A percentile compares a stretch with the other conserved stretches of the same genome.
Evolutionary conservation across 371 early-diverging fungal genomes (phyloP).

Genomic region (Circinella umbellata): DNA sequence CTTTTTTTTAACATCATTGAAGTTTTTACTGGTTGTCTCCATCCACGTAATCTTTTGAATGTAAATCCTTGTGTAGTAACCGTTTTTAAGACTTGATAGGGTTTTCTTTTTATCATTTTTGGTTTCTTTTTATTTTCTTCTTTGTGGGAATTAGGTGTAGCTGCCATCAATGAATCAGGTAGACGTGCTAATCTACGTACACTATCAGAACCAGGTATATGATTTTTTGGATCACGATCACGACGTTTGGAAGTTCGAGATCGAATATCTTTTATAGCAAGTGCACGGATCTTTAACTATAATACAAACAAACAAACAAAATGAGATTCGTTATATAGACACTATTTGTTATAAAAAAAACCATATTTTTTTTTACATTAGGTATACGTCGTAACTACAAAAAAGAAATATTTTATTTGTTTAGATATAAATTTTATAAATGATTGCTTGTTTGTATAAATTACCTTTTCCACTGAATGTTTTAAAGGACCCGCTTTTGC

Average conservation of each 20-base stretch:
- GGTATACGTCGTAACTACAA: constrained; percentile 21
- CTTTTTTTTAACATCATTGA: constrained; percentile 32
- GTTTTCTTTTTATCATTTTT: constrained; percentile 17
- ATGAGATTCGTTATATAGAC: not conserved
- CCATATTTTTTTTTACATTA: constrained; percentile 22
- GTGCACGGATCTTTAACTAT: constrained; percentile 18
- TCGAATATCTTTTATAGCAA: constrained; percentile 24
- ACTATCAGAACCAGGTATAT: not conserved
- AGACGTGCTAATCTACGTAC: constrained; percentile 3
- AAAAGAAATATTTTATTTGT: not conserved
- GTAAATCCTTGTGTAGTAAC: constrained; percentile 9
- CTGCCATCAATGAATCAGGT: not conserved
- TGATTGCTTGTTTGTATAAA: too few species aligned
- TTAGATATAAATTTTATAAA: not conserved
- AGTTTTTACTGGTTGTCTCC: constrained; percentile 25
- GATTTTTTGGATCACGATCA: not conserved
- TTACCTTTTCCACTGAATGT: constrained; percentile 25
- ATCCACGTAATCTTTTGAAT: constrained; percentile 32
- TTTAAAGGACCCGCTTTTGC: constrained; percentile 25
- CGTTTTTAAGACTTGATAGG: constrained; percentile 16
- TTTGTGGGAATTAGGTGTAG: not conserved
- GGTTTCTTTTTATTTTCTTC: not conserved
- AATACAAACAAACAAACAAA: not conserved
- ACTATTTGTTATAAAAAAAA: not conserved
- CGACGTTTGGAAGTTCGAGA: constrained; percentile 15